Evolutionary conservation across 495 filamentous ascomycete species (phyloP), one percentile per base, ranked within the genome.

Genomic region (Thozetella sp.): DNA sequence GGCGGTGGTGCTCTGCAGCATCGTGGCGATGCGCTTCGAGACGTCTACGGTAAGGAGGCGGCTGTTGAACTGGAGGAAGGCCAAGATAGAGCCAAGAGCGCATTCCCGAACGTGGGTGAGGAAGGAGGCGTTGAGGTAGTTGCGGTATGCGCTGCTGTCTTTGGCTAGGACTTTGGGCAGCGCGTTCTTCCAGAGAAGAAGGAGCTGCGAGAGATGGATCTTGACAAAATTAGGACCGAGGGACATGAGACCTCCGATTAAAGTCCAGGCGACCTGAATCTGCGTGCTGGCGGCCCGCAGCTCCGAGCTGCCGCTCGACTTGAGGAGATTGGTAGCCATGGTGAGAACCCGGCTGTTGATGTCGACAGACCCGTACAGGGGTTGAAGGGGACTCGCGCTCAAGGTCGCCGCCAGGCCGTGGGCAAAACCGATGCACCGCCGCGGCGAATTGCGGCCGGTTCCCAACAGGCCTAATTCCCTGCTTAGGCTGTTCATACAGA

Each of bases 161-260:
- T 91, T 95, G 23, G 90, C 86, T 12, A 98, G 69, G n/a, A 96
- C 94, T 65, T 93, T 97, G 3, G 95, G 95, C 30, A 99, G 77
- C 2, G 95, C 93, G 75, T 97, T 98, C 71, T 96, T 97, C 95
- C 95, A 99, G 13, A 99, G 81, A n/a, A 98, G 75, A 54, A 98
- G 87, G 50, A 99, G 78, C 71, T 98, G 95, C 2, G 94, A 94
- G 20, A 99, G 82, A 76, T 98, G 95, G 43, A 97, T 98, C 74
- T 99, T 99, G 73, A 98, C 94, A 70, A 99, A 99, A 69, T 96
- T 97, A 3, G 96, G 96, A 0, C 95, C 95, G 1, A 98, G 80
- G 6, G 93, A 91, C 96, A 98, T 98, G 23, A 99, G 75, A 0
- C 95, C 95, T 30, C 95, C 95, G 57, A 99, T 96, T 54, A 99